Evolutionary conservation across 768 basidiomycete species (phyloP).

Genomic region (Kwoniella sp.): DNA sequence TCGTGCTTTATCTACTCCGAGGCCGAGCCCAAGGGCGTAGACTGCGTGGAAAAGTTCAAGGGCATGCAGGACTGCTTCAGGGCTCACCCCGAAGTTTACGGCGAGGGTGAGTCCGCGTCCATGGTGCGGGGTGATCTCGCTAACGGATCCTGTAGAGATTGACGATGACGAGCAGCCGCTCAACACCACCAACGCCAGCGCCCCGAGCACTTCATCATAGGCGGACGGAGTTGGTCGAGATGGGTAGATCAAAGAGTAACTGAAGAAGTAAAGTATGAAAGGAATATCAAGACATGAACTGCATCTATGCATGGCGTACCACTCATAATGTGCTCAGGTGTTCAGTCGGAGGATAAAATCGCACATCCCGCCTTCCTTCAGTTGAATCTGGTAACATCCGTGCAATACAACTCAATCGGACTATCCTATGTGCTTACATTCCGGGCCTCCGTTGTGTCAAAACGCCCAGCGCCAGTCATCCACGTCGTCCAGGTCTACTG

Average conservation of each 20-base stretch:
- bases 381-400: too few species aligned
- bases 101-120: slow-evolving; percentile 71
- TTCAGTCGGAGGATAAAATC: too few species aligned
- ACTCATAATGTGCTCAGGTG: not conserved
- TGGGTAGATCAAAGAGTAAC: slow-evolving; percentile 5
- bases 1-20: slow-evolving; percentile 94
- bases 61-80: slow-evolving; percentile 97
- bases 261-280: not conserved
- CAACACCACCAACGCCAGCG: not conserved
- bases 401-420: too few species aligned
- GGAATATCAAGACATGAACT: not conserved
- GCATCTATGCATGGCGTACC: slow-evolving; percentile 1
- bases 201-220: not conserved
- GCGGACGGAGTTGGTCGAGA: too few species aligned
- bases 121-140: not conserved
- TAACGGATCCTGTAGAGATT: slow-evolving; percentile 26
- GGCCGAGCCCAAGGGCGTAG: slow-evolving; percentile 91
- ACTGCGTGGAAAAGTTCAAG: slow-evolving; percentile 97
- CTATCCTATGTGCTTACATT: too few species aligned
- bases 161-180: slow-evolving; percentile 20
- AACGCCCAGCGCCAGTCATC: slow-evolving; percentile 36
- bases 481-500: slow-evolving; percentile 26
- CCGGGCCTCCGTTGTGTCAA: too few species aligned
- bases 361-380: too few species aligned
- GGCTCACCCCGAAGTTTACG: slow-evolving; percentile 91